A percentile compares a stretch with the other conserved stretches of the same genome.
Evolutionary conservation across 208 protist genomes (phyloP).

Genomic region (Naegleria gruberi): DNA sequence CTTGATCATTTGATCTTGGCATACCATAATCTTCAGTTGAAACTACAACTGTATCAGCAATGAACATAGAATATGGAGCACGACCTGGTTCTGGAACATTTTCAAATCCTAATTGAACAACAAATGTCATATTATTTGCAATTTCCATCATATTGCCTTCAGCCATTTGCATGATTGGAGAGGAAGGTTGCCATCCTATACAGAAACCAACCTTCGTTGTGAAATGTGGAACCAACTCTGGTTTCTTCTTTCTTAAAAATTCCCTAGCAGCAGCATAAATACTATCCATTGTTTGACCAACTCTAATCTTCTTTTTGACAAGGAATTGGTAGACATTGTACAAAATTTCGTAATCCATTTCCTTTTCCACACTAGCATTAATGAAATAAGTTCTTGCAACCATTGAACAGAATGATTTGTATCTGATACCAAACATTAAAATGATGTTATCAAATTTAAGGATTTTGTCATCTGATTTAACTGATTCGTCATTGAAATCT

Average conservation of each 20-base stretch:
- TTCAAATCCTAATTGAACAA: neutral
- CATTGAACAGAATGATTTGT: neutral
- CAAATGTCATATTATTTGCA: neutral
- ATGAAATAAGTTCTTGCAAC: conserved; percentile 3
- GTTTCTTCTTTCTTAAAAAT: conserved; percentile 4
- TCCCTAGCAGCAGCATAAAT: neutral
- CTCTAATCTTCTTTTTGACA: neutral
- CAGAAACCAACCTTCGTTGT: neutral
- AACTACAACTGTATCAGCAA: neutral
- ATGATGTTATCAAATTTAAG: neutral
- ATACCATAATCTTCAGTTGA: neutral
- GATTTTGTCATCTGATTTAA: neutral
- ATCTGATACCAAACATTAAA: neutral
- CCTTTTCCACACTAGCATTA: neutral
- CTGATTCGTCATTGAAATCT: neutral
- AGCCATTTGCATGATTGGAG: neutral
- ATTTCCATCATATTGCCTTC: neutral
- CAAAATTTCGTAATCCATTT: neutral
- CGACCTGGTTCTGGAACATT: neutral
- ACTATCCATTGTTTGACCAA: neutral
- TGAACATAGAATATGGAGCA: neutral
- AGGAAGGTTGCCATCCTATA: neutral
- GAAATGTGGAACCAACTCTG: neutral
- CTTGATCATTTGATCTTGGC: neutral
- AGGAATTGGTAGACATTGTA: neutral